A percentile compares a stretch with the other conserved stretches of the same genome.
Evolutionary conservation across 352 stramenopile species (phyloP).

Genomic region (Phytophthora ohioensis): DNA sequence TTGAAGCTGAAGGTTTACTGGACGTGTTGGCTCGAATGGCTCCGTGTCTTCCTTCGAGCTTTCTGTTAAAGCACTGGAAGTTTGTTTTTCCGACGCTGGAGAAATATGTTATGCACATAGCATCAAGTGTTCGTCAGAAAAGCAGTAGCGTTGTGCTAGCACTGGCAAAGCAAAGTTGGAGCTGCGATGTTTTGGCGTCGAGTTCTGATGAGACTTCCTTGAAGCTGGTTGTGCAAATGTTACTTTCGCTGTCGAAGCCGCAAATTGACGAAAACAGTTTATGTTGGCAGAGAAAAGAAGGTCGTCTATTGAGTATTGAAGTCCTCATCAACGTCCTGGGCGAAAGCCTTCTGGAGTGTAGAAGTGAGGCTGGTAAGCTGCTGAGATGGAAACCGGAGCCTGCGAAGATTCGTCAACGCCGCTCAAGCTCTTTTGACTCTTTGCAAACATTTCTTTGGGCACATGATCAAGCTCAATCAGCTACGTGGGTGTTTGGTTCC

Average conservation of each 20-base stretch:
- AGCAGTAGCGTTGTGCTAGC: constrained; percentile 60
- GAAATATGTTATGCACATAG: constrained; percentile 76
- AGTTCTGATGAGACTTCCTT: constrained; percentile 20
- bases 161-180: constrained; percentile 46
- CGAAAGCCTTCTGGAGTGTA: constrained; percentile 27
- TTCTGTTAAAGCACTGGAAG: constrained; percentile 78
- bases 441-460: constrained; percentile 29
- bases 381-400: constrained; percentile 12
- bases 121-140: constrained; percentile 70
- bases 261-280: constrained; percentile 24
- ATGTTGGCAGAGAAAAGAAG: constrained; percentile 78
- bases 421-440: not conserved
- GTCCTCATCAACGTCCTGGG: constrained; percentile 57
- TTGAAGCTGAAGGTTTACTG: constrained; percentile 70
- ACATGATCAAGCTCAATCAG: constrained; percentile 27
- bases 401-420: not conserved
- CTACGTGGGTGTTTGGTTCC: constrained; percentile 49
- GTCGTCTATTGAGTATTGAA: constrained; percentile 74
- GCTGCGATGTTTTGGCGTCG: not conserved
- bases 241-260: constrained; percentile 50
- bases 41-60: constrained; percentile 48
- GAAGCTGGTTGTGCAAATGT: constrained; percentile 58
- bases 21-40: constrained; percentile 64
- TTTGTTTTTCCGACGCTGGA: constrained; percentile 77
- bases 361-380: constrained; percentile 1